Percentiles rank a stretch among this genome's conserved stretches.
phyloP scores from a whole-genome alignment of 768 basidiomycete species.

The Austroboletus eburneus region DNA sequence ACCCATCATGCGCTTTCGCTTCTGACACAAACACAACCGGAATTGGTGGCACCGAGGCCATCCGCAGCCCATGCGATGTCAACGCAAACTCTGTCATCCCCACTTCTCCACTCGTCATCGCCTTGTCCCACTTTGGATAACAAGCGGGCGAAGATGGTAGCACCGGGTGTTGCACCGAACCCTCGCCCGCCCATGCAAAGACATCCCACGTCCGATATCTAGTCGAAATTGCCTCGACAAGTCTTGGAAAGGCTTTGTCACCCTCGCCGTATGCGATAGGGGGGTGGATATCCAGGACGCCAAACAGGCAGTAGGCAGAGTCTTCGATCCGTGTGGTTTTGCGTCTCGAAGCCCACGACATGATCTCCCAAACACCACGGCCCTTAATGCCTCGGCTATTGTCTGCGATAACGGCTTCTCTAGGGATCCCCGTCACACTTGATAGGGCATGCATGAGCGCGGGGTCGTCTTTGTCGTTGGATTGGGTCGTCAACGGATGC shows the following conservation, averaged over 20 bases:
- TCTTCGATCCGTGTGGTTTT: conserved; percentile 11
- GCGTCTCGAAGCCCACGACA: conserved; percentile 15
- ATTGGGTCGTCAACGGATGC: conserved; percentile 2
- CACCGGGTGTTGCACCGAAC: conserved; percentile 5
- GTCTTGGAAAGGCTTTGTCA: conserved; percentile 9
- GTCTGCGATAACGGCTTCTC: not conserved
- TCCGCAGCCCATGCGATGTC: conserved; percentile 10
- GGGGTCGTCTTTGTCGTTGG: conserved; percentile 3
- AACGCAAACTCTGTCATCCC: conserved; percentile 17
- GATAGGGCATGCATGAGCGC: not conserved
- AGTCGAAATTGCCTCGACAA: conserved; percentile 10
- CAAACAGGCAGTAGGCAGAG: conserved; percentile 7
- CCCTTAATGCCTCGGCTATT: not conserved
- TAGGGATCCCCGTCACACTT: not conserved
- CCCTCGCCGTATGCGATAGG: conserved; percentile 11
- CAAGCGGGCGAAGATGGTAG: conserved; percentile 14
- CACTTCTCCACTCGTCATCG: conserved; percentile 1
- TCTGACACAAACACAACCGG: conserved; percentile 11
- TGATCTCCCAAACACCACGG: conserved; percentile 11
- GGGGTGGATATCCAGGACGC: conserved; percentile 11
- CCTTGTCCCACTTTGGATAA: conserved; percentile 18
- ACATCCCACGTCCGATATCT: conserved; percentile 8
- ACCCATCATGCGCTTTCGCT: not conserved
- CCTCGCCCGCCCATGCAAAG: conserved; percentile 11
- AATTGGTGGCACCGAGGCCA: not conserved